phyloP scores from a whole-genome alignment of 768 basidiomycete genomes.

The Naganishia vaughanmartiniae region DNA sequence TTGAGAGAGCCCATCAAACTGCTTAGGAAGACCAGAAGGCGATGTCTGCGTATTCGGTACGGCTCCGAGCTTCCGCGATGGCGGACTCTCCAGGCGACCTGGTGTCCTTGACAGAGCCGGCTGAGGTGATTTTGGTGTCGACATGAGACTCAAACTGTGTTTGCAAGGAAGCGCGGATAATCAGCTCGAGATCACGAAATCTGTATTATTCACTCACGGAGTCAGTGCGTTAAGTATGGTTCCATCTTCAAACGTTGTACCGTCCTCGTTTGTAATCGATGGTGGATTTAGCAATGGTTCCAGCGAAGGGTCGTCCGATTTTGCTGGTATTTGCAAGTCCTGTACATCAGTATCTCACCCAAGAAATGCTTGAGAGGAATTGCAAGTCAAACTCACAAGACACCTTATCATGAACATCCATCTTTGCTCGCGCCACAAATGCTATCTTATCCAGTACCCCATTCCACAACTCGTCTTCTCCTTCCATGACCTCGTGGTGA shows the following conservation, averaged over 20 bases:
- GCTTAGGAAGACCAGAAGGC: background rate
- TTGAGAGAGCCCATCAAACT: background rate
- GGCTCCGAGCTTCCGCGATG: constrained; percentile 2
- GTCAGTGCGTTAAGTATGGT: constrained; percentile 91
- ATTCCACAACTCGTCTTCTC: constrained; percentile 93
- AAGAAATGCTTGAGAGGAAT: constrained; percentile 30
- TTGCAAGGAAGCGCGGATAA: background rate
- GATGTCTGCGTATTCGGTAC: background rate
- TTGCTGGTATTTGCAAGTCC: constrained; percentile 53
- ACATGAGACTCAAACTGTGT: constrained; percentile 18
- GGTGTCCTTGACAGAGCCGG: constrained; percentile 33
- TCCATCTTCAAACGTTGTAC: constrained; percentile 79
- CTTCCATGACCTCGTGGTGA: constrained; percentile 81
- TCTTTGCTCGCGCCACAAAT: constrained; percentile 78
- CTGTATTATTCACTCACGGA: constrained; percentile 55
- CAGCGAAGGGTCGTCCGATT: constrained; percentile 71
- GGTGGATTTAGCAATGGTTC: constrained; percentile 86
- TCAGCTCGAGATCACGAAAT: background rate
- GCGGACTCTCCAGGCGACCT: constrained; percentile 33
- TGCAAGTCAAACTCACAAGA: constrained; percentile 35
- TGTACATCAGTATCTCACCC: constrained; percentile 24
- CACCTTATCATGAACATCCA: constrained; percentile 78
- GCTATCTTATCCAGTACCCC: constrained; percentile 82
- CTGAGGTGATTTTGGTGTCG: constrained; percentile 15
- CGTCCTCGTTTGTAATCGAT: constrained; percentile 83